phyloP scores from a whole-genome alignment of 1,139 yeast species.

The Entelexis sorbosivorans region DNA sequence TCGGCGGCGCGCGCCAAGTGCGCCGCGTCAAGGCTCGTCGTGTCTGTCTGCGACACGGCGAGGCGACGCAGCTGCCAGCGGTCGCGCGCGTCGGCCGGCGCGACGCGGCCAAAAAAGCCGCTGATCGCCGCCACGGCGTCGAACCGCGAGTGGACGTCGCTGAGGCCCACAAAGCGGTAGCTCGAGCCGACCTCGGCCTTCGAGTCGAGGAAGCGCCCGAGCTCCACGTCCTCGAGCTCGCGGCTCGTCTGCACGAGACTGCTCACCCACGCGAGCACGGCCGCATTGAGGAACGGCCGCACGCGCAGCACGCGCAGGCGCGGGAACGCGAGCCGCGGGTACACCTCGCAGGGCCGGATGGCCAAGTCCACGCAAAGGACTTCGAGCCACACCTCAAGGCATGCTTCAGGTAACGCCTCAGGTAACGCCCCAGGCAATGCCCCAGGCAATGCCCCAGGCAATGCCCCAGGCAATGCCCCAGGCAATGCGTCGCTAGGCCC shows the following conservation, averaged over 20 bases:
- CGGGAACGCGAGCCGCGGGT: slow-evolving; percentile 15
- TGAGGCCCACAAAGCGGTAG: slow-evolving; percentile 22
- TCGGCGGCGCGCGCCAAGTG: slow-evolving; percentile 8
- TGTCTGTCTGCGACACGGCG: slow-evolving; percentile 15
- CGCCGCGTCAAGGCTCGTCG: slow-evolving; percentile 6
- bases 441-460: too few species aligned
- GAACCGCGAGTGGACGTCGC: slow-evolving; percentile 12
- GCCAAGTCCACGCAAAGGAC: slow-evolving; percentile 21
- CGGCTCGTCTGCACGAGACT: slow-evolving; percentile 4
- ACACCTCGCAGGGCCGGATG: slow-evolving; percentile 16
- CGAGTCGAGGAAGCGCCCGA: slow-evolving; percentile 20
- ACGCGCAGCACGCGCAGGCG: slow-evolving; percentile 14
- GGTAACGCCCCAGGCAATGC: too few species aligned
- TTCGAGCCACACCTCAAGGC: too few species aligned
- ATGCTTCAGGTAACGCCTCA: too few species aligned
- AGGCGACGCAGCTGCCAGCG: slow-evolving; percentile 11
- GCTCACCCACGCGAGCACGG: slow-evolving; percentile 19
- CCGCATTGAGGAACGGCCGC: slow-evolving; percentile 20
- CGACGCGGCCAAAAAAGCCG: slow-evolving; percentile 7
- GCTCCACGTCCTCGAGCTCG: slow-evolving; percentile 16
- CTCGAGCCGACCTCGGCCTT: slow-evolving; percentile 23
- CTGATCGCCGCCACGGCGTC: slow-evolving; percentile 8
- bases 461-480: too few species aligned
- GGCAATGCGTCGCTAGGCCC: too few species aligned
- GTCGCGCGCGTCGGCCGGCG: neutral